Evolutionary conservation across 23 red algal species (phyloP), one percentile per base, ranked within the genome.

Genomic region (Gracilariopsis chorda): DNA sequence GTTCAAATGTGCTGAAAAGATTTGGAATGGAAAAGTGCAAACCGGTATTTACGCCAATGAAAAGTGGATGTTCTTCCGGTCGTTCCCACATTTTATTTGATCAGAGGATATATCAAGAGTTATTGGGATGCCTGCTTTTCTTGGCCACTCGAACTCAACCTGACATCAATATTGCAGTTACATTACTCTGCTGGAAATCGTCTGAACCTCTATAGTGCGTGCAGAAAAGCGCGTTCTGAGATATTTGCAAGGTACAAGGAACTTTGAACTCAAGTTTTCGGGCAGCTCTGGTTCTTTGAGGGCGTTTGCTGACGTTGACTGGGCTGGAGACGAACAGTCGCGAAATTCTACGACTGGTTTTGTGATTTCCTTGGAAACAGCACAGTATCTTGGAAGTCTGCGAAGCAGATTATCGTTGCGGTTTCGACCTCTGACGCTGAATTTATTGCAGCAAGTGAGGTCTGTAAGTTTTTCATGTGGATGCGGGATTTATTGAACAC

Each of bases 21-120:
- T 76, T 88, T 33, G 83, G 83, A 44, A 88, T 88, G 64, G 20
- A 55, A 21, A 44, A 57, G 20, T 53, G n/a, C 32, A 51, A 33
- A 36, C 64, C 64, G 16, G 83, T 64, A 2, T 42, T 20, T 20
- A 76, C 65, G 27, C 83, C 83, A 53, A 87, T 87, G 62, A 41
- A 42, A 77, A 75, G 53, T 16, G 36, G 7, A 35, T 83, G 30
- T 14, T 39, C 14, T 19, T 65, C 51, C 1, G 39, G 53, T 41
- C 37, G 59, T 34, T 32, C 41, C 17, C 78, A 83, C 44, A 20
- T 59, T 42, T 1, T 35, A 34, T 24, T 14, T 56, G 19, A 39
- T 53, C 33, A 46, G 36, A 64, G 56, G 0, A 1, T 27, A 36
- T 84, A 84, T 28, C 60, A 84, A 42, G 80, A 84, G 49, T 44